Conservation (phyloP, 148 eudicot species). For the Drosera capensis region DNA sequence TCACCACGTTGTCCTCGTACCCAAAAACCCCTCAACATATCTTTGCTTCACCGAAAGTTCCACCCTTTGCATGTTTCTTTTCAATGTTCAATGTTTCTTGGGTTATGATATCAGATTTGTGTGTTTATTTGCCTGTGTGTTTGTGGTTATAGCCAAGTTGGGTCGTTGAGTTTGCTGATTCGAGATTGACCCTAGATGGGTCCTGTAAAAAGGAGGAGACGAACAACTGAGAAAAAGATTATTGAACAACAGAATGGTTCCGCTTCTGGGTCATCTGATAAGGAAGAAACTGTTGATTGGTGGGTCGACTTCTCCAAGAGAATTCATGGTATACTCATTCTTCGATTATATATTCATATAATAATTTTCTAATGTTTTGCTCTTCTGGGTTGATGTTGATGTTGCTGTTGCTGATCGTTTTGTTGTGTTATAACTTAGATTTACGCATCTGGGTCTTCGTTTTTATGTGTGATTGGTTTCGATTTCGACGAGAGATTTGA, state of each 20-base stretch:
- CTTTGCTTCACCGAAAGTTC: too few species aligned
- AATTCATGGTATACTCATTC: conserved; percentile 24
- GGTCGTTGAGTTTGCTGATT: conserved; percentile 8
- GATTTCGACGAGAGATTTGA: neutral
- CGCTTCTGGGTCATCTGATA: conserved; percentile 22
- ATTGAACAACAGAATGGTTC: conserved; percentile 12
- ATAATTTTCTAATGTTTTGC: neutral
- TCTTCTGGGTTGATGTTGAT: neutral
- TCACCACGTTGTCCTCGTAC: too few species aligned
- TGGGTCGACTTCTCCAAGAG: conserved; percentile 31
- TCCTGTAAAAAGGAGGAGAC: conserved; percentile 36
- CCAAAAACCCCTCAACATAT: too few species aligned
- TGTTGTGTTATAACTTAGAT: neutral
- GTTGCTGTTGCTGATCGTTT: neutral
- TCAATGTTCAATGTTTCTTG: too few species aligned
- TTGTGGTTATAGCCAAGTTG: conserved; percentile 12
- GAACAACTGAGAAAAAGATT: conserved; percentile 22
- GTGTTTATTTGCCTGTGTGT: neutral
- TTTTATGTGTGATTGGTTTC: neutral
- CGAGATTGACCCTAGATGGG: conserved; percentile 39
- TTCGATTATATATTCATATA: neutral
- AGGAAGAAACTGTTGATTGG: conserved; percentile 37
- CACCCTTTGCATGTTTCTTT: too few species aligned
- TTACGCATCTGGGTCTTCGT: neutral
- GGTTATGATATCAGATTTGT: too few species aligned